Evolutionary conservation across 371 early-diverging fungal species (phyloP), one percentile per base, ranked within the genome.

Genomic region (Mortierella sp.): DNA sequence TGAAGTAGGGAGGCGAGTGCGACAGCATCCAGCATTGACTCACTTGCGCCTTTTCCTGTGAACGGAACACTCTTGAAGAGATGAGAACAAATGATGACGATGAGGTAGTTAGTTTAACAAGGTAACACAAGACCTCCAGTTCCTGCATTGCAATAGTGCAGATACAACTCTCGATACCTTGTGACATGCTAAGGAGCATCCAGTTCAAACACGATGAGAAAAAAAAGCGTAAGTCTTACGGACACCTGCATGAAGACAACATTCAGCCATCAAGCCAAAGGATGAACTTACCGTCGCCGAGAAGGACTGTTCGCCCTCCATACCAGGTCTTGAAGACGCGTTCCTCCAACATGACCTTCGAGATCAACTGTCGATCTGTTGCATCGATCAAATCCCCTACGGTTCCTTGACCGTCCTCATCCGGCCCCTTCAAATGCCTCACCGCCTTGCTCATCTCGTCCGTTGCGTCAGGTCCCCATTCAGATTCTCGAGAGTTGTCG

Each of bases 361-460:
- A 72, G 43, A 80, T 72, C 50, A 76, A 34, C 21, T 76, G 67
- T 34, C 73, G 53, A 28, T 71, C 69, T 21, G 81, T 73, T 40
- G 54, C 57, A 43, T 73, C 73, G 28, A 81, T 57, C 69, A 81
- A 28, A 26, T 81, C 76, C 4, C 77, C 81, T 0, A 73, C 69
- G 16, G 82, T 82, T 0, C 75, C 75, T 0, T 54, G 61, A 19
- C 61, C 34, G 16, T 34, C 61, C 34, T 61, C 75, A 8, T 46
- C 71, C 2, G 78, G 78, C 0, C 73, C 78, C 37, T 43, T 48
- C 26, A 82, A 46, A 67, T 78, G 74, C 10, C 78, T 61, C 24
- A 75, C 67, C 8, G 74, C 74, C 31, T 77, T 77, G 40, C 75
- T 67, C 82, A 82, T 82, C 44, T 81, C 76, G 14, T 81, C 81